Percentiles rank a stretch among this genome's conserved stretches.
Evolutionary conservation across 2,329 filamentous ascomycete species (phyloP).

Genomic region (Diaporthe sp.): DNA sequence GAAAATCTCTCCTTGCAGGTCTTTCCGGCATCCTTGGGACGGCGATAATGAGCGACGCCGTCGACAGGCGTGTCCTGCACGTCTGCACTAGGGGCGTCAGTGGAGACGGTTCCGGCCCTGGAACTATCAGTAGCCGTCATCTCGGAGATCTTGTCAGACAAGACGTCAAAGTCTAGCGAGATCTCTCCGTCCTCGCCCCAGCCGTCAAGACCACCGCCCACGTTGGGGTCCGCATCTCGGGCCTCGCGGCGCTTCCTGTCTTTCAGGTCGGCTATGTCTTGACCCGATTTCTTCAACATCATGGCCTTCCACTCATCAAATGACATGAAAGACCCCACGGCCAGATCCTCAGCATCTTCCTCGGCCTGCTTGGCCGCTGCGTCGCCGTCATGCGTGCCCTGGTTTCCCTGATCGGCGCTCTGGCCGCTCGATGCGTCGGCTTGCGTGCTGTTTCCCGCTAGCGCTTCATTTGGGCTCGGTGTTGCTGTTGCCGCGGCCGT

Average conservation of each 20-base stretch:
- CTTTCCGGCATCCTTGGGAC: conserved; percentile 93
- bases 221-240: conserved; percentile 61
- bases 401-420: background rate
- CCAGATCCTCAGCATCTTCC: conserved; percentile 76
- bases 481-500: conserved; percentile 15
- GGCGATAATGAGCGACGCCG: conserved; percentile 66
- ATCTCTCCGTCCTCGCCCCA: conserved; percentile 93
- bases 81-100: conserved; percentile 41
- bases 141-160: conserved; percentile 60
- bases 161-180: conserved; percentile 65
- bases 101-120: conserved; percentile 35
- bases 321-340: conserved; percentile 81
- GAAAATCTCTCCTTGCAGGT: conserved; percentile 99
- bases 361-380: conserved; percentile 55
- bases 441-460: conserved; percentile 29
- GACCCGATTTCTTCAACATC: conserved; percentile 87
- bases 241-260: conserved; percentile 68
- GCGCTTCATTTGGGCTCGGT: conserved; percentile 26
- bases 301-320: conserved; percentile 99
- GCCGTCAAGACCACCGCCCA: conserved; percentile 79
- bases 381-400: conserved; percentile 39
- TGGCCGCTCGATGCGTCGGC: conserved; percentile 9
- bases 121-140: conserved; percentile 50
- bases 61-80: conserved; percentile 59
- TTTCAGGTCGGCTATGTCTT: conserved; percentile 76